Conservation (phyloP, 306 rosid genomes). For the barrel medic (Medicago truncatula) region MtrunA17r5.0-ANR NC_053046.1:42516501-42517000, state of each 20-base stretch:
- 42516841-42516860: background rate
- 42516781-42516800: background rate
- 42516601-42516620: no score
- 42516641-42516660: no score
- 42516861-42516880: background rate
- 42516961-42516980: no score
- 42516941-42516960: no score
- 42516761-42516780: background rate
- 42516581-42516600: background rate
- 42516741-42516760: background rate
- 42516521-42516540: background rate
- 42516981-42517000: no score
- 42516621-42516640: no score
- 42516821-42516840: background rate
- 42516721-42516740: background rate
- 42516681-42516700: no score
- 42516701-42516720: no score
- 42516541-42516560: background rate
- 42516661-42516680: no score
- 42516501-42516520: slow-evolving; percentile 40
- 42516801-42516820: slow-evolving; percentile 13
- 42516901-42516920: background rate
- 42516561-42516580: background rate
- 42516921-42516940: background rate
- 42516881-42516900: background rate